Evolutionary conservation across 164 flowering plant species (phyloP).

Genomic region (Akebia trifoliata): DNA sequence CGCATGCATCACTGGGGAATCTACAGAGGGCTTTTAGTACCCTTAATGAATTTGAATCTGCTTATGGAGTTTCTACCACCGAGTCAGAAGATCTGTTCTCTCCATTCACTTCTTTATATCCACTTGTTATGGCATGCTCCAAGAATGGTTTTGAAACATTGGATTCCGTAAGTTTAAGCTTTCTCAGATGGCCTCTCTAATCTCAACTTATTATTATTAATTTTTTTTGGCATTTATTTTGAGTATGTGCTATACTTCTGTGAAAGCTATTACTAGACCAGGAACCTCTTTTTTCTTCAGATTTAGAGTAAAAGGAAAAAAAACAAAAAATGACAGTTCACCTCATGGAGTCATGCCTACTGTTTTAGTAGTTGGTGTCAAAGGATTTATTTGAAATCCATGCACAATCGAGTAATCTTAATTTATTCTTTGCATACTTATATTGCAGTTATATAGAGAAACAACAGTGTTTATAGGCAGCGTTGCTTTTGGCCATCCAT

Average conservation of each 20-base stretch:
- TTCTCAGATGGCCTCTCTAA: background rate
- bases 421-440: too few species aligned
- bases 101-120: constrained; percentile 79
- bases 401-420: too few species aligned
- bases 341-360: too few species aligned
- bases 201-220: too few species aligned
- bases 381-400: too few species aligned
- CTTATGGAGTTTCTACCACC: constrained; percentile 37
- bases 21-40: constrained; percentile 69
- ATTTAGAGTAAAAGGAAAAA: background rate
- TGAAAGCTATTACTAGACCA: background rate
- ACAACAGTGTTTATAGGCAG: too few species aligned
- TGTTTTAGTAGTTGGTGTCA: too few species aligned
- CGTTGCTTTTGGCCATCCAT: too few species aligned
- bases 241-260: background rate
- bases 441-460: too few species aligned
- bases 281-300: background rate
- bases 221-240: background rate
- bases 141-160: constrained; percentile 82
- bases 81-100: constrained; percentile 66
- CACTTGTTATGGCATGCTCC: constrained; percentile 79
- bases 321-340: too few species aligned
- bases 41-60: constrained; percentile 64
- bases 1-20: constrained; percentile 68
- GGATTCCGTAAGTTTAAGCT: constrained; percentile 55